phyloP scores from a whole-genome alignment of 805 yeast genomes.

The Candida berthetii region DNA sequence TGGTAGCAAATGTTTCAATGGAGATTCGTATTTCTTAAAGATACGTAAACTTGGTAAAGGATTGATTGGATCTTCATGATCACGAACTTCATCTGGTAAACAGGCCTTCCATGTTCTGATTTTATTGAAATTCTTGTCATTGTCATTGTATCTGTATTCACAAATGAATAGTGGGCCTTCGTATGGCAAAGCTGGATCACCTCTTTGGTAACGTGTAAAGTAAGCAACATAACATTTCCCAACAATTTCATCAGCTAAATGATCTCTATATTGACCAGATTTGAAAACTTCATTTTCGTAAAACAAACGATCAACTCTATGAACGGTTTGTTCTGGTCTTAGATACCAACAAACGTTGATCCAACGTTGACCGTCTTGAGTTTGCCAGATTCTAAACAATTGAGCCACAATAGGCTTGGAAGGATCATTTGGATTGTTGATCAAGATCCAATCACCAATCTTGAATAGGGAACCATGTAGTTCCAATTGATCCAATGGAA shows the following conservation, averaged over 20 bases:
- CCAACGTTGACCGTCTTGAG: slow-evolving; percentile 77
- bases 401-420: slow-evolving; percentile 91
- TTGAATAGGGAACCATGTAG: slow-evolving; percentile 66
- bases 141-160: slow-evolving; percentile 90
- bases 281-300: slow-evolving; percentile 94
- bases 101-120: slow-evolving; percentile 99
- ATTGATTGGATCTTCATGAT: slow-evolving; percentile 69
- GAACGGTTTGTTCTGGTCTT: slow-evolving; percentile 97
- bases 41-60: slow-evolving; percentile 66
- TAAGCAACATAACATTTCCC: slow-evolving; percentile 95
- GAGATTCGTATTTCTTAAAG: slow-evolving; percentile 75
- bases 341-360: slow-evolving; percentile 97
- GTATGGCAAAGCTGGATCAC: slow-evolving; percentile 77
- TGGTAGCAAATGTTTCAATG: slow-evolving; percentile 72
- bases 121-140: slow-evolving; percentile 84
- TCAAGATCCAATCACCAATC: slow-evolving; percentile 94
- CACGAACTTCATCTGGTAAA: slow-evolving; percentile 93
- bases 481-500: slow-evolving; percentile 75
- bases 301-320: slow-evolving; percentile 81
- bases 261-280: slow-evolving; percentile 95
- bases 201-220: slow-evolving; percentile 90
- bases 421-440: slow-evolving; percentile 82
- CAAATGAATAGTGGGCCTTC: slow-evolving; percentile 89
- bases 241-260: slow-evolving; percentile 77
- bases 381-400: slow-evolving; percentile 86